Evolutionary conservation across 129 eudicot species (phyloP).

Genomic region (Flaveria brownii): DNA sequence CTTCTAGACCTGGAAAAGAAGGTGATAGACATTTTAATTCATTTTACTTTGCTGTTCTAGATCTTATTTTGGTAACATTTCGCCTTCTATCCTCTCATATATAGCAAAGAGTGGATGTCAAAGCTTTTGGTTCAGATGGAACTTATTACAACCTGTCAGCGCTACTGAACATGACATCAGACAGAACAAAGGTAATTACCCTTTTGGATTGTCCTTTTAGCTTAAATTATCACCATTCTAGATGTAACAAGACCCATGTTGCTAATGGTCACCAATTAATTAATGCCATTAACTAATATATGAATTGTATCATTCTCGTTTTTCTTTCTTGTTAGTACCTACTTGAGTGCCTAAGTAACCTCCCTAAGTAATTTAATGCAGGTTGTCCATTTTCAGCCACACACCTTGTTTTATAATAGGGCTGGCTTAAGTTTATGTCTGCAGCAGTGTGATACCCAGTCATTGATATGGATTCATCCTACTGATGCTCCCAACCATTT

Average conservation of each 20-base stretch:
- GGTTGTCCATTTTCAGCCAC: slow-evolving; percentile 96
- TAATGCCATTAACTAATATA: not conserved
- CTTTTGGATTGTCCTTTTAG: slow-evolving; percentile 12
- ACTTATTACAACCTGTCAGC: slow-evolving; percentile 92
- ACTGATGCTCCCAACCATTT: slow-evolving; percentile 73
- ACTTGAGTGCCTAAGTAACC: slow-evolving; percentile 14
- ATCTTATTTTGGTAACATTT: slow-evolving; percentile 21
- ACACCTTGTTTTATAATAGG: slow-evolving; percentile 71
- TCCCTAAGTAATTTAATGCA: slow-evolving; percentile 35
- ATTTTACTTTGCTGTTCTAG: slow-evolving; percentile 19
- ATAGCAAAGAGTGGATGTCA: slow-evolving; percentile 94
- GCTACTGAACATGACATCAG: slow-evolving; percentile 81
- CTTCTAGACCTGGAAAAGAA: slow-evolving; percentile 96
- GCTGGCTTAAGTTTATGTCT: slow-evolving; percentile 69
- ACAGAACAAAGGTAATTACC: slow-evolving; percentile 85
- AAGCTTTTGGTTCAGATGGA: slow-evolving; percentile 82
- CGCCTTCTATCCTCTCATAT: slow-evolving; percentile 21
- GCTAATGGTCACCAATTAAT: not conserved
- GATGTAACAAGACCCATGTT: slow-evolving; percentile 3
- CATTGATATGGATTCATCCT: slow-evolving; percentile 62
- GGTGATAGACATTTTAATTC: slow-evolving; percentile 44
- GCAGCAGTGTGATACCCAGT: slow-evolving; percentile 73
- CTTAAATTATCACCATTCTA: slow-evolving; percentile 1
- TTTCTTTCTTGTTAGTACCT: slow-evolving; percentile 18
- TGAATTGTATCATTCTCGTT: not conserved